A percentile compares a stretch with the other conserved stretches of the same genome.
Conservation (phyloP, 306 rosid genomes). For the Nissolia schottii region DNA sequence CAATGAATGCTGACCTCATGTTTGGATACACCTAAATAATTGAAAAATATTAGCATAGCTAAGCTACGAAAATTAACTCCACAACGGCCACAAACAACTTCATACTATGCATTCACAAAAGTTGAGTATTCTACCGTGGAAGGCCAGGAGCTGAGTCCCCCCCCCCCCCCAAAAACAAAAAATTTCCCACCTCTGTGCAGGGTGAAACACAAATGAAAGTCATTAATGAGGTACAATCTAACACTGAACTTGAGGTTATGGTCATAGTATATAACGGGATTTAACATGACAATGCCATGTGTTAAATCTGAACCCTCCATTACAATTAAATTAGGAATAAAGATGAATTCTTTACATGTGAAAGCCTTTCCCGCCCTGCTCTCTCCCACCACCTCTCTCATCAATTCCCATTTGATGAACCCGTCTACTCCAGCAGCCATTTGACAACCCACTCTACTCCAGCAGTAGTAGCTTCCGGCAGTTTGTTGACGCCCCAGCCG, state of each 20-base stretch:
- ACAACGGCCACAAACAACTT: not conserved
- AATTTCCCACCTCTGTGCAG: conserved; percentile 1
- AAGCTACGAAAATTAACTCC: not conserved
- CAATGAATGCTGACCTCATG: conserved; percentile 77
- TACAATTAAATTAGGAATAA: too few relatives aligned
- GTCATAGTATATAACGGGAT: conserved; percentile 4
- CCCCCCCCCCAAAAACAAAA: too few relatives aligned
- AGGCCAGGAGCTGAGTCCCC: not conserved
- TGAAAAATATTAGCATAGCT: conserved; percentile 12
- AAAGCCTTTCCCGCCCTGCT: too few relatives aligned
- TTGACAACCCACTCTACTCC: too few relatives aligned
- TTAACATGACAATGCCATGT: too few relatives aligned
- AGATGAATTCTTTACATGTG: too few relatives aligned
- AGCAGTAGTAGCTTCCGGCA: too few relatives aligned
- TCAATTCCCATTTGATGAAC: too few relatives aligned
- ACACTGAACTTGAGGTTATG: not conserved
- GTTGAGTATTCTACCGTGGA: not conserved
- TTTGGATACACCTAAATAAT: conserved; percentile 76
- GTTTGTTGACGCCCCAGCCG: too few relatives aligned
- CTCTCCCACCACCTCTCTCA: too few relatives aligned
- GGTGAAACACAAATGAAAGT: not conserved
- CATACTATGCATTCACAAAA: not conserved
- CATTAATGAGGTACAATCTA: not conserved
- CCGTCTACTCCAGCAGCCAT: too few relatives aligned
- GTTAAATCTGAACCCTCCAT: too few relatives aligned